Evolutionary conservation across 352 stramenopile species (phyloP).

Genomic region (Halophytophthora batemanensis): DNA sequence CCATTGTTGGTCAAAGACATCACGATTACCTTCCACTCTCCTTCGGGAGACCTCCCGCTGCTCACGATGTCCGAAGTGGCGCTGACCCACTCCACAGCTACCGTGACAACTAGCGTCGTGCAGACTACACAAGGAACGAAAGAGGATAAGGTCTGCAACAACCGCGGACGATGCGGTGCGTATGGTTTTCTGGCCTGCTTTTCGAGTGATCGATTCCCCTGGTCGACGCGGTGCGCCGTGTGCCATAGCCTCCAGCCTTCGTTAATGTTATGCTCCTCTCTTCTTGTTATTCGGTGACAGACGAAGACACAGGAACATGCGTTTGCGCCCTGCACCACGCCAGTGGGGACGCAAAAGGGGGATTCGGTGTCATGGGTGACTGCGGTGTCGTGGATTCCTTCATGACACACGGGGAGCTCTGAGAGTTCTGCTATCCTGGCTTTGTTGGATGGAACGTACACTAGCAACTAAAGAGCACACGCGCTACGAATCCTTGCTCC

Average conservation of each 20-base stretch:
- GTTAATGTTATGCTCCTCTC: neutral
- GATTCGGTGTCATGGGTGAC: slow-evolving; percentile 45
- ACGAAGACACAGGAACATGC: slow-evolving; percentile 61
- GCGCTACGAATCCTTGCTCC: too few relatives aligned
- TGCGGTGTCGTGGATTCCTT: slow-evolving; percentile 65
- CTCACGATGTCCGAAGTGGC: slow-evolving; percentile 28
- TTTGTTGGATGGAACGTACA: too few relatives aligned
- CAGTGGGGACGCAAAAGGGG: slow-evolving; percentile 53
- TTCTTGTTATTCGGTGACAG: slow-evolving; percentile 13
- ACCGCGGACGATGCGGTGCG: slow-evolving; percentile 66
- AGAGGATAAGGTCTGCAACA: slow-evolving; percentile 74
- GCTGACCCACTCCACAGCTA: slow-evolving; percentile 36
- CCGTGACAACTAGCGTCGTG: slow-evolving; percentile 27
- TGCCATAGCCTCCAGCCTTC: neutral
- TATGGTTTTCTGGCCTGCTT: slow-evolving; percentile 1
- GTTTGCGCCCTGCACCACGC: slow-evolving; percentile 55
- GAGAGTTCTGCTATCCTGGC: neutral
- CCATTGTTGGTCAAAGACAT: slow-evolving; percentile 18
- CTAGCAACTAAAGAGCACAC: too few relatives aligned
- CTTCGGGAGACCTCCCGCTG: slow-evolving; percentile 55
- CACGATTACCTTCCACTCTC: slow-evolving; percentile 57
- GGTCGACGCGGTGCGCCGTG: too few relatives aligned
- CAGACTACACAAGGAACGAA: slow-evolving; percentile 44
- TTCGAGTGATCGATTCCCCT: neutral
- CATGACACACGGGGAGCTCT: slow-evolving; percentile 61